phyloP scores from a whole-genome alignment of 176 grass and related monocot species.

The Carex kokanica region DNA sequence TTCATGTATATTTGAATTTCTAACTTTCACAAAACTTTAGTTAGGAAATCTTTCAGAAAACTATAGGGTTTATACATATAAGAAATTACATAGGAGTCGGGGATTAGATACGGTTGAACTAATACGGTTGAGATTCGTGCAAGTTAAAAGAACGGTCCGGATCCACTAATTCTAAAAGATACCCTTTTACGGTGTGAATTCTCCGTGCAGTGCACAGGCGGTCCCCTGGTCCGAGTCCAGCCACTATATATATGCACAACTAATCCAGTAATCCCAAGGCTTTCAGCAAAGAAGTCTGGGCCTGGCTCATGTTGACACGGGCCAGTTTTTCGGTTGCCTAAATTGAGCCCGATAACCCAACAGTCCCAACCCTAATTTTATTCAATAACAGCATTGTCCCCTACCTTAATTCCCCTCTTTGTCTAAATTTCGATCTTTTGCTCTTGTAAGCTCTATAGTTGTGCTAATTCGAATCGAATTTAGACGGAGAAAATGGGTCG shows the following conservation, averaged over 20 bases:
- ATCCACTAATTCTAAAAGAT: no score
- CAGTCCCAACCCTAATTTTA: not conserved
- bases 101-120: no score
- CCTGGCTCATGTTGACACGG: not conserved
- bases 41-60: not conserved
- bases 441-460: not conserved
- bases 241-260: not conserved
- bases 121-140: no score
- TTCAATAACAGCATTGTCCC: not conserved
- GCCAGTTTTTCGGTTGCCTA: not conserved
- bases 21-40: constrained; percentile 5
- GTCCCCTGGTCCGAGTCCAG: not conserved
- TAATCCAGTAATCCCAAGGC: no score
- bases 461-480: not conserved
- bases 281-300: not conserved
- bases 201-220: not conserved
- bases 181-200: no score
- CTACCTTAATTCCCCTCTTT: not conserved
- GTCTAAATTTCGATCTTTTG: no score
- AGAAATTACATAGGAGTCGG: no score
- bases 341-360: not conserved
- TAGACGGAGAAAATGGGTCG: not conserved
- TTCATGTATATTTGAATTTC: no score
- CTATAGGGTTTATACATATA: no score
- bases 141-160: no score